Evolutionary conservation across 2,329 filamentous ascomycete genomes (phyloP).

Genomic region (Gnomoniopsis smithogilvyi): DNA sequence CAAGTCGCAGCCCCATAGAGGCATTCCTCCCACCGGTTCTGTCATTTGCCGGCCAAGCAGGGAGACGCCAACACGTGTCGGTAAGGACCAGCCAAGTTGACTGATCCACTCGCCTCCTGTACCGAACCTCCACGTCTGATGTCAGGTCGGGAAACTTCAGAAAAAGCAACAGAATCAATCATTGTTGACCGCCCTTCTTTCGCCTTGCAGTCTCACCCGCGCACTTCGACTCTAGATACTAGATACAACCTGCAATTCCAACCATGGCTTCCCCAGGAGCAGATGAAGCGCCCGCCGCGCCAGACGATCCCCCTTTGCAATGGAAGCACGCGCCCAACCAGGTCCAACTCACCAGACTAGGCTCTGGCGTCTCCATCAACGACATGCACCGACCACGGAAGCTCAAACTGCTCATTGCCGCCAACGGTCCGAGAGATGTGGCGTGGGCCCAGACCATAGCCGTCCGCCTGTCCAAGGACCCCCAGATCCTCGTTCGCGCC

Average conservation of each 20-base stretch:
- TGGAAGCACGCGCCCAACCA: not conserved
- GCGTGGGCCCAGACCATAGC: constrained; percentile 65
- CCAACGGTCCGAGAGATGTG: constrained; percentile 62
- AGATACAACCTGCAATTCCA: not conserved
- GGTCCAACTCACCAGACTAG: constrained; percentile 8
- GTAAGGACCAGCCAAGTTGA: not conserved
- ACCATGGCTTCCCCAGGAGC: constrained; percentile 14
- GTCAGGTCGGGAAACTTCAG: constrained; percentile 1
- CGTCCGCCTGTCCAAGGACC: constrained; percentile 63
- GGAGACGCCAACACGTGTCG: not conserved
- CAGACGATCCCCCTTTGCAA: constrained; percentile 10
- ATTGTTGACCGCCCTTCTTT: constrained; percentile 6
- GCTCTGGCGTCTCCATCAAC: constrained; percentile 30
- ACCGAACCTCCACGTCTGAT: constrained; percentile 11
- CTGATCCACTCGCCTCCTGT: constrained; percentile 3
- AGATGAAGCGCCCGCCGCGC: constrained; percentile 13
- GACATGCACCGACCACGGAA: constrained; percentile 38
- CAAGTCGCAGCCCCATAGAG: not conserved
- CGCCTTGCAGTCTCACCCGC: constrained; percentile 2
- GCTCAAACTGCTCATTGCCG: constrained; percentile 61
- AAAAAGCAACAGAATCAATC: constrained; percentile 1
- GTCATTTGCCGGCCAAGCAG: not conserved
- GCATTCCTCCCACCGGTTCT: not conserved
- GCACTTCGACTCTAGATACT: not conserved
- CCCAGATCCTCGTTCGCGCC: constrained; percentile 58